phyloP scores from a whole-genome alignment of 805 yeast genomes.

The Zygoascus flipseniorum region DNA sequence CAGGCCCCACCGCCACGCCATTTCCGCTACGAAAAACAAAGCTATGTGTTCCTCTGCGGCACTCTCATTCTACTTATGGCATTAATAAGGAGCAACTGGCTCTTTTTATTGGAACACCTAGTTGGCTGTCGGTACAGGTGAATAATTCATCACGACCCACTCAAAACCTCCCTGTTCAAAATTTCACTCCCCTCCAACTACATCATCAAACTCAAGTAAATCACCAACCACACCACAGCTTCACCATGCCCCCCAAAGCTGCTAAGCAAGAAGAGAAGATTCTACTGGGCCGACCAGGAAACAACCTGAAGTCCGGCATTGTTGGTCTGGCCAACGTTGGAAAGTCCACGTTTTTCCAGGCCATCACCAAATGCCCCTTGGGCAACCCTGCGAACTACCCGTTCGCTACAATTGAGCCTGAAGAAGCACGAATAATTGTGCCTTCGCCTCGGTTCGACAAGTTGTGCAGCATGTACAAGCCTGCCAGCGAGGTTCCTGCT shows the following conservation, averaged over 20 bases:
- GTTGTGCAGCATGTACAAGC: slow-evolving; percentile 39
- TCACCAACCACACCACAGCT: not conserved
- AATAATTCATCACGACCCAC: too few species aligned
- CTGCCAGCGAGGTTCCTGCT: slow-evolving; percentile 46
- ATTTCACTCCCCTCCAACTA: not conserved
- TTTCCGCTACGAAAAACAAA: too few species aligned
- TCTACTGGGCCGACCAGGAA: slow-evolving; percentile 71
- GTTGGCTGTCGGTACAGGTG: too few species aligned
- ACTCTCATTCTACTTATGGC: too few species aligned
- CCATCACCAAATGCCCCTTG: slow-evolving; percentile 50
- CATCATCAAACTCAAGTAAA: not conserved
- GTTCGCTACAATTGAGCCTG: slow-evolving; percentile 70
- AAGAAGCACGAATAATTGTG: slow-evolving; percentile 49
- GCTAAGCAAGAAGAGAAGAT: slow-evolving; percentile 62
- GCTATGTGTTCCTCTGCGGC: too few species aligned
- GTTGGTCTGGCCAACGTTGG: slow-evolving; percentile 64
- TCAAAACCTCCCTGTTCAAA: too few species aligned
- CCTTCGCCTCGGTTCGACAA: slow-evolving; percentile 44
- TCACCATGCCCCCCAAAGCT: slow-evolving; percentile 67
- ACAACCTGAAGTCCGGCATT: slow-evolving; percentile 44
- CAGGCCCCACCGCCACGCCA: too few species aligned
- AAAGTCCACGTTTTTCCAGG: slow-evolving; percentile 49
- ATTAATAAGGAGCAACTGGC: too few species aligned
- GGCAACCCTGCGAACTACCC: slow-evolving; percentile 67
- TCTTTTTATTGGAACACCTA: too few species aligned